Conservation (phyloP, 768 basidiomycete species). For the Trametes gibbosa region DNA sequence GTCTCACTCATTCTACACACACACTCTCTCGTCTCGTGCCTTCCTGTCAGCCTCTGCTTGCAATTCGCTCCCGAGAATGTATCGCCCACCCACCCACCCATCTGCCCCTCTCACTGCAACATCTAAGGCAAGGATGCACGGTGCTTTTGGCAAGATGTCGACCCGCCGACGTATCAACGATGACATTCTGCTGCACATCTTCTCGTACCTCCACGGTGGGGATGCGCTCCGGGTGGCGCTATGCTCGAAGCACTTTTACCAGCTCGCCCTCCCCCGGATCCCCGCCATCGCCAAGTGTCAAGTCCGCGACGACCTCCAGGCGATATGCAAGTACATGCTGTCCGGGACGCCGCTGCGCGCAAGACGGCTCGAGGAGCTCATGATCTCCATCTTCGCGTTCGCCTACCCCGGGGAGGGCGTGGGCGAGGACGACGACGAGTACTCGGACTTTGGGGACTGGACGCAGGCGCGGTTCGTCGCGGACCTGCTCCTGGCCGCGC, state of each 20-base stretch:
- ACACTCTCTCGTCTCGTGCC: not conserved
- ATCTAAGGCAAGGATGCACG: no score
- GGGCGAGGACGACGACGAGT: not conserved
- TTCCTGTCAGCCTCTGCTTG: not conserved
- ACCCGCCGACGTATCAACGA: not conserved
- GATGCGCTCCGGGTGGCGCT: not conserved
- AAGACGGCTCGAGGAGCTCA: not conserved
- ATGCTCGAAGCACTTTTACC: not conserved
- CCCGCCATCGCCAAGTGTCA: not conserved
- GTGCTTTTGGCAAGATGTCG: not conserved
- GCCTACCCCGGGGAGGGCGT: not conserved
- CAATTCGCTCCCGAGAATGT: not conserved
- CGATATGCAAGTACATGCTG: not conserved
- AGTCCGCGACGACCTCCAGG: not conserved
- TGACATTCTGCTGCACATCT: not conserved
- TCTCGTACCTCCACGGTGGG: not conserved
- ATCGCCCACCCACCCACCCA: no score
- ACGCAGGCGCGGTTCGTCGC: not conserved
- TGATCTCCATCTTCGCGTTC: not conserved
- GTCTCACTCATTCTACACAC: not conserved
- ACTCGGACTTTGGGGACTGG: not conserved
- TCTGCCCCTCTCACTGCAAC: no score
- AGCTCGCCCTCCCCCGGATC: constrained; percentile 1
- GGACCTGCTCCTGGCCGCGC: not conserved
- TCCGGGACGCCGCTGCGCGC: not conserved